These are phyloP conservation scores for Fusarium veterinarium DNA, from an alignment of 2,329 filamentous ascomycete species.

Conservation along the genomic window DNA sequence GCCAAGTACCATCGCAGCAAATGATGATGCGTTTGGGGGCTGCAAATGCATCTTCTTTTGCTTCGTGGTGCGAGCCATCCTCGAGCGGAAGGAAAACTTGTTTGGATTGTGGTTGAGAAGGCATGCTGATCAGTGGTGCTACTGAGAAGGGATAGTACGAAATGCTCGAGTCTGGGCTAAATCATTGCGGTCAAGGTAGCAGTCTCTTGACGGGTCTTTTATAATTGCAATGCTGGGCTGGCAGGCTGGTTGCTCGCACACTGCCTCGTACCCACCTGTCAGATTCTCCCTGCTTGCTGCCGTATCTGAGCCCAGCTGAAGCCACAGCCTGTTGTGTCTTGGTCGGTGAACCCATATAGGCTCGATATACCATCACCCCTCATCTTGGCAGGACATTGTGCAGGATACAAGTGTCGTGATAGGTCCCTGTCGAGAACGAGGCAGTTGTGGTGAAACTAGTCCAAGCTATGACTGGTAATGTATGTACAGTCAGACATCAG, in stretches of 20 bases:
- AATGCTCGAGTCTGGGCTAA: background rate
- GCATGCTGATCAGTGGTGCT: conserved; percentile 15
- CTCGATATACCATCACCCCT: conserved; percentile 18
- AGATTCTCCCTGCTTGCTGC: conserved; percentile 3
- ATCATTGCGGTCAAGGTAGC: background rate
- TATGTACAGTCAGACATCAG: conserved; percentile 6
- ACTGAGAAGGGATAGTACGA: background rate
- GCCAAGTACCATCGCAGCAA: conserved; percentile 55
- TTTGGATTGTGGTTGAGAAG: conserved; percentile 15
- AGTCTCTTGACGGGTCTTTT: conserved; percentile 18
- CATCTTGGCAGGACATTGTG: conserved; percentile 28
- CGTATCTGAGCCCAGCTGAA: conserved; percentile 15
- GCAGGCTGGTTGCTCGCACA: background rate
- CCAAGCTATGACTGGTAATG: conserved; percentile 2
- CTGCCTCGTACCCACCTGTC: conserved; percentile 2
- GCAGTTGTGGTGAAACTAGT: conserved; percentile 32
- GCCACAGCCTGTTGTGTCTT: conserved; percentile 35
- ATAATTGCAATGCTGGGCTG: background rate
- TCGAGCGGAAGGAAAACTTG: conserved; percentile 30
- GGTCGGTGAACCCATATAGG: conserved; percentile 24
- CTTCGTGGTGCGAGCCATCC: conserved; percentile 30
- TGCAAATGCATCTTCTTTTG: conserved; percentile 11
- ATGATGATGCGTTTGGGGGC: conserved; percentile 46
- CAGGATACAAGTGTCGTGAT: conserved; percentile 21
- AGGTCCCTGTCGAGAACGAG: conserved; percentile 16